Base-by-base conservation (phyloP, 148 eudicot genomes). In the Oxyria digyna region DNA sequence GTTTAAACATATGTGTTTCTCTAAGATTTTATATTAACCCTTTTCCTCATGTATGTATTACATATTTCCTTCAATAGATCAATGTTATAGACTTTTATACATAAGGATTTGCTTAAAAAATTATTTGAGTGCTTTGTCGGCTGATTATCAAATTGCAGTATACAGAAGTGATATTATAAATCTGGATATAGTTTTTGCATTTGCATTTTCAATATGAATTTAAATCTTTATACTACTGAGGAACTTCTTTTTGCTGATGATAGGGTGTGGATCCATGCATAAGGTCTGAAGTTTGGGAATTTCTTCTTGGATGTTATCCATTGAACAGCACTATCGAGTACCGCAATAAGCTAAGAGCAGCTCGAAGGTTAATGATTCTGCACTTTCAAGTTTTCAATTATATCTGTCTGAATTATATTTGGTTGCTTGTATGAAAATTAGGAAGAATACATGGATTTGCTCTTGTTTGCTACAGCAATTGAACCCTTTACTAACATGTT, bases 241-340 rank as follows among this genome's bases (percentile, higher is more conserved):
- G 17, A 2, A 29, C 24, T 29, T 43, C 37, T 59, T 3, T 26
- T 59, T 59, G 65, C 18, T 29, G 65, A 31, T 72, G 78, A 21
- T 69, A 93, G 98, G 98, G 98, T 18, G 88, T 93, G 73, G 96
- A 93, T 88, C 97, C 98, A 74, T 87, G 95, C 71, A 93, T 93
- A 73, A 85, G 98, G 77, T 74, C 97, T 38, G 96, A 93, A 83
- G 98, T 93, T 72, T 93, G 98, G 98, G 98, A 93, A 67, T 93
- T 90, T 78, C 98, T 93, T 80, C 83, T 93, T 78, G 98, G 98
- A 66, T 93, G 98, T 86, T 93, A 90, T 80, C 75, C 87, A 71
- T 74, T 93, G 84, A 84, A 79, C 82, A 93, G 96, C 80, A 87
- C 98, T 24, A 71, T 80, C 14, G 98, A 90, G 72, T 78, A 81